Evolutionary conservation across 2,329 filamentous ascomycete species (phyloP).

Genomic region (Ophiostoma sp.): DNA sequence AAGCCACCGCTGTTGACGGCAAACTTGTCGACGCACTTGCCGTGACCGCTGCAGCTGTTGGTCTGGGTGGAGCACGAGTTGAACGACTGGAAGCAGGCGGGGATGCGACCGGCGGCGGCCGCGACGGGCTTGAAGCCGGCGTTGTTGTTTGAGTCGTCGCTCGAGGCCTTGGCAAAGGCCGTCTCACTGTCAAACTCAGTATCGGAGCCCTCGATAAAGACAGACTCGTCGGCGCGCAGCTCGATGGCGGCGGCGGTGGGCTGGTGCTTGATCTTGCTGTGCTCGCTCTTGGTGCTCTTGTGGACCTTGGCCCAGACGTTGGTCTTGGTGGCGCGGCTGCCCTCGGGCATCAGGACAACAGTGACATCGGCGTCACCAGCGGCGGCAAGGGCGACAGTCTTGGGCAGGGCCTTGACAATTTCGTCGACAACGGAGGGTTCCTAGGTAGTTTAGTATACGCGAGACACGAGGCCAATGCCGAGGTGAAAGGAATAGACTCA

Average conservation of each 20-base stretch:
- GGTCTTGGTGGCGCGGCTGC: constrained; percentile 36
- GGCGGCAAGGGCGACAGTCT: constrained; percentile 43
- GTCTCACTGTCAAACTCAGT: constrained; percentile 25
- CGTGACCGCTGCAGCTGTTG: constrained; percentile 75
- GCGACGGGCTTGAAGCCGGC: constrained; percentile 4
- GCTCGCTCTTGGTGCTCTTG: constrained; percentile 11
- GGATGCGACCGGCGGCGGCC: constrained; percentile 43
- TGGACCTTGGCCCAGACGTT: constrained; percentile 38
- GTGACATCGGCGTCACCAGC: constrained; percentile 51
- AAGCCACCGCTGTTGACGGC: constrained; percentile 37
- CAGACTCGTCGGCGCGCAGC: constrained; percentile 43
- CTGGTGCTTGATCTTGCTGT: neutral
- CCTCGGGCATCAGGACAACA: constrained; percentile 50
- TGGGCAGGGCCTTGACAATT: constrained; percentile 41
- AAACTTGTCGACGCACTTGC: constrained; percentile 66
- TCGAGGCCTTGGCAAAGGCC: constrained; percentile 13
- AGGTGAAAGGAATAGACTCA: constrained; percentile 28
- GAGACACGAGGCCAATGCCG: too few relatives aligned
- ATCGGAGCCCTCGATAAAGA: constrained; percentile 38
- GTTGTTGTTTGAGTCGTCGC: constrained; percentile 10
- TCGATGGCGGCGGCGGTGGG: neutral
- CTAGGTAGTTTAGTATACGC: constrained; percentile 29
- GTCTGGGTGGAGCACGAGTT: constrained; percentile 66
- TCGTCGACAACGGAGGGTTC: constrained; percentile 40
- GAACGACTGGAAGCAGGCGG: constrained; percentile 67